Evolutionary conservation across 805 yeast genomes (phyloP), one percentile per base, ranked within the genome.

Genomic region (Kazachstania viticola): DNA sequence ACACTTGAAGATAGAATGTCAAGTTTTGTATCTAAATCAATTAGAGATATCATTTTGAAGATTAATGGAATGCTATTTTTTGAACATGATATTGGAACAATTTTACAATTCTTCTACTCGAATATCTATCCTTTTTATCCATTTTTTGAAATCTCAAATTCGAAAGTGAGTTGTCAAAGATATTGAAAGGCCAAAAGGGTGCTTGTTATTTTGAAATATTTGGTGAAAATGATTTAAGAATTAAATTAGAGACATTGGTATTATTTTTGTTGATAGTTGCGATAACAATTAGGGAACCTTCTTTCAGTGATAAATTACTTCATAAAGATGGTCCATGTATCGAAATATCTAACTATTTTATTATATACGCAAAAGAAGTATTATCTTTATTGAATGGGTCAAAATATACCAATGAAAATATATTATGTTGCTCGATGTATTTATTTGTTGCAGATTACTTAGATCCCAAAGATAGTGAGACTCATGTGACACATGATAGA

Each of bases 51-150:
- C 5, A 9, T 38, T 2, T 24, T 33, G 9, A 44, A 44, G 32
- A 35, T 39, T 26, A 39, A 39, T 32, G 9, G 28, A 3, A 27
- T 39, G 11, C 14, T 44, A 14, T 9, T 33, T 12, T 36, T 37
- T 22, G 37, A 35, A 29, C 21, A 26, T 11, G 34, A 31, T 4
- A 27, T 36, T 5, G 35, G 40, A 22, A 14, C 19, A 4, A 29
- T 36, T 13, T 27, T 47, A 13, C 35, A 25, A 17, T 29, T 27
- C 2, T 47, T 47, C 24, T 45, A 45, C 25, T 33, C 40, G 19
- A 36, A 44, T 13, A 33, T 47, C 14, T 47, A 45, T 21, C 51
- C 51, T 22, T 36, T 44, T 22, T 44, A 31, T 19, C 50, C 51
- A 14, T 33, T 40, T 17, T 33, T 47, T 27, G 48, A 45, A 23